Conservation (phyloP, 2,329 filamentous ascomycete genomes). For the Cercospora berteroae region DNA sequence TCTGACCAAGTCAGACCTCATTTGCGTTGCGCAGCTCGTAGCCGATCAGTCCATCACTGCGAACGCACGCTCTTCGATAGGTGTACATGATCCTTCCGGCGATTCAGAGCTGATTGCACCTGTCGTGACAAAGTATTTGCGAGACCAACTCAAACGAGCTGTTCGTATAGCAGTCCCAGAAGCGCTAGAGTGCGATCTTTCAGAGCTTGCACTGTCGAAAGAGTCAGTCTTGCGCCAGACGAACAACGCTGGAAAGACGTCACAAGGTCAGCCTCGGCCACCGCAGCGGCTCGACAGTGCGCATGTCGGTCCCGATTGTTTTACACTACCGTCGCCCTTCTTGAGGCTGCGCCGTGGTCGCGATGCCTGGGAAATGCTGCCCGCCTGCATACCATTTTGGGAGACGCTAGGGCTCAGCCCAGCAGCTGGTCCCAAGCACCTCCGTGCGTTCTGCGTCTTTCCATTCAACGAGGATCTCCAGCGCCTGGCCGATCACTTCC, state of each 20-base stretch:
- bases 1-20: slow-evolving; percentile 33
- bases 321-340: slow-evolving; percentile 66
- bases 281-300: slow-evolving; percentile 31
- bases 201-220: slow-evolving; percentile 30
- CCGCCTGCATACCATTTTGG: slow-evolving; percentile 76
- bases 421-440: slow-evolving; percentile 67
- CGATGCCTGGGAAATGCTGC: slow-evolving; percentile 67
- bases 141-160: not conserved
- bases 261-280: slow-evolving; percentile 34
- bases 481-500: slow-evolving; percentile 61
- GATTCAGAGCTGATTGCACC: not conserved
- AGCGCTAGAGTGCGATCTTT: slow-evolving; percentile 27
- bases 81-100: not conserved
- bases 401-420: slow-evolving; percentile 74
- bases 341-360: slow-evolving; percentile 71
- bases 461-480: slow-evolving; percentile 63
- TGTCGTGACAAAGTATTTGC: not conserved
- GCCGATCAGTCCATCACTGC: slow-evolving; percentile 32
- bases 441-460: slow-evolving; percentile 68
- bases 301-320: slow-evolving; percentile 45
- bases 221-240: slow-evolving; percentile 24
- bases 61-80: not conserved
- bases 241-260: slow-evolving; percentile 20
- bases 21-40: slow-evolving; percentile 37
- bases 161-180: slow-evolving; percentile 19